Base-by-base conservation (phyloP, 2,329 filamentous ascomycete species). In the Exophiala alcalophila region DNA sequence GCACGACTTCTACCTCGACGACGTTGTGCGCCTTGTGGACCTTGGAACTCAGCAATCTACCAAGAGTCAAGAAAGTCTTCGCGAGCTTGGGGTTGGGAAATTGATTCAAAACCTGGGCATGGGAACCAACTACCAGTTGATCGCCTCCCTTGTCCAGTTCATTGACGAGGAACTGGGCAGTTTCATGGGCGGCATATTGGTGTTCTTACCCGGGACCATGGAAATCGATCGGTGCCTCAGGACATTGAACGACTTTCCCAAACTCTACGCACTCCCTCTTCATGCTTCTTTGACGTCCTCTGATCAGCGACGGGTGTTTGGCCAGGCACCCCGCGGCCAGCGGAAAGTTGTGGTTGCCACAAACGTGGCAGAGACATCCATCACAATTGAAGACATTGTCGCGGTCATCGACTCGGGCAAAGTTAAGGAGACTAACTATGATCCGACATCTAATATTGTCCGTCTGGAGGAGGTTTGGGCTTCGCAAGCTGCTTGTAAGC, bases 361-460 rank as follows among this genome's bases (percentile, higher is more conserved):
- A 30, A 98, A 98, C 58, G 91, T 98, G 2, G 92, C 92, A 2
- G 92, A 98, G 64, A 98, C 92, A 0, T 97, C 92, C 2, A 97
- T 98, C 62, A 98, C 92, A 0, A 98, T 98, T 47, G 90, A 96
- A 60, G 92, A 98, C 60, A 86, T 98, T 39, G 86, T 97, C 2
- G 91, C 87, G 2, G 92, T 98, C 31, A 91, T 98, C 51, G 92
- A 98, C 62, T 92, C 85, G 8, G 92, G 92, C 19, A 83, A 88
- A 39, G 92, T 98, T 47, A 98, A 98, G 61, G 91, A 98, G 65
- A 98, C 90, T 0, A 91, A 86, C 61, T 97, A 90, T 57, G 92
- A 97, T 61, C 80, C 88, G 0, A 78, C 84, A 50, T 94, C 84
- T 61, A 95, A 95, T 61, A 95, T 97, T 82, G 84, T 94, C 29